These are phyloP conservation scores for Mucor ambiguus DNA, from an alignment of 371 early-diverging fungal genomes.

Conservation along the genomic window DNA sequence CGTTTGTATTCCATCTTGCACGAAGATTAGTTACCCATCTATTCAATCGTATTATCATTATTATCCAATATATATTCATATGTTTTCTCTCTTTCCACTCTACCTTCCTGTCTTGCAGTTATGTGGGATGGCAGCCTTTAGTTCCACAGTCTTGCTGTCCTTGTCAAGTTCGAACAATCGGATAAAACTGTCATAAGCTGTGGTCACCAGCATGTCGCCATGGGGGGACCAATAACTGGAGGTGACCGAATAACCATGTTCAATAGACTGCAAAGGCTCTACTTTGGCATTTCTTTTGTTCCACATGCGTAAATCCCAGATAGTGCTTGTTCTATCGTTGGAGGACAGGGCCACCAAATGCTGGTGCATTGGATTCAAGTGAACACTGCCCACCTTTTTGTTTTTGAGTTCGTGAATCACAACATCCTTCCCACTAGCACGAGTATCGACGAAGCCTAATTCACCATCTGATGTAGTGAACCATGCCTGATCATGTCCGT, in stretches of 20 bases:
- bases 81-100: background rate
- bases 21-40: conserved; percentile 79
- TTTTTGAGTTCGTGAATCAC: conserved; percentile 40
- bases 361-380: conserved; percentile 63
- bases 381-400: conserved; percentile 73
- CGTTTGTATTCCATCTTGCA: conserved; percentile 67
- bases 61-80: background rate
- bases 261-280: conserved; percentile 42
- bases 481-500: conserved; percentile 37
- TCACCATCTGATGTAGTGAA: conserved; percentile 67
- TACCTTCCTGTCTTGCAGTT: conserved; percentile 73
- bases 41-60: background rate
- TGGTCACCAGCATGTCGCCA: conserved; percentile 52
- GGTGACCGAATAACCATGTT: conserved; percentile 66
- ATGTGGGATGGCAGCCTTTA: conserved; percentile 54
- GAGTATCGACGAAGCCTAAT: conserved; percentile 55
- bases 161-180: conserved; percentile 51
- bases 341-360: conserved; percentile 68
- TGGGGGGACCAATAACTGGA: conserved; percentile 73
- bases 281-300: conserved; percentile 16
- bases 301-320: conserved; percentile 79
- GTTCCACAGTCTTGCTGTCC: conserved; percentile 34
- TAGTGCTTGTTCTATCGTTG: conserved; percentile 65
- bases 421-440: conserved; percentile 23
- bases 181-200: conserved; percentile 56